These are phyloP conservation scores for Oxytropis ochrocephala DNA, from an alignment of 306 rosid species.

Conservation along the genomic window DNA sequence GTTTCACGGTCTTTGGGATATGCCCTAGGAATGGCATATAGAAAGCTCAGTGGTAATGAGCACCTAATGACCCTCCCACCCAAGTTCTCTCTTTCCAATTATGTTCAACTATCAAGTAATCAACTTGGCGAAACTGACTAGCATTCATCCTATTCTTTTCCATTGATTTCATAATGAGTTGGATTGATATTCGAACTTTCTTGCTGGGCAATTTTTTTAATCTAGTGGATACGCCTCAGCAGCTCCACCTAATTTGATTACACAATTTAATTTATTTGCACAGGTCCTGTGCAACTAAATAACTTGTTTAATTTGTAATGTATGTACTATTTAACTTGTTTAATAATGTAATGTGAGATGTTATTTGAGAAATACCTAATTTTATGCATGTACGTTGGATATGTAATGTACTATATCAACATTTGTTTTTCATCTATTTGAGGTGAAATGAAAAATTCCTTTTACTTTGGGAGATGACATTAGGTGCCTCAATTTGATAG, in stretches of 20 bases:
- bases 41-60: slow-evolving; percentile 43
- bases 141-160: slow-evolving; percentile 18
- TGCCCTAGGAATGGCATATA: slow-evolving; percentile 62
- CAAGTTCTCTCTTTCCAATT: slow-evolving; percentile 68
- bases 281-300: background rate
- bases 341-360: background rate
- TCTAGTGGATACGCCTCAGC: background rate
- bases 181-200: background rate
- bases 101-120: slow-evolving; percentile 37
- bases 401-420: background rate
- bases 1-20: slow-evolving; percentile 76
- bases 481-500: too few relatives aligned
- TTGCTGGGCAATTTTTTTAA: slow-evolving; percentile 1
- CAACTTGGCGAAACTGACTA: slow-evolving; percentile 18
- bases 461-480: background rate
- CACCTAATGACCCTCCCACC: slow-evolving; percentile 60
- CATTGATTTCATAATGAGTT: background rate
- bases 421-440: background rate
- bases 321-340: background rate
- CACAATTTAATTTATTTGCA: slow-evolving; percentile 4
- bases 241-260: background rate
- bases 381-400: background rate
- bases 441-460: background rate
- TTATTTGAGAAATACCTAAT: background rate
- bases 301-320: background rate